Conservation (phyloP, 306 rosid genomes). For the Cucurbita ficifolia region DNA sequence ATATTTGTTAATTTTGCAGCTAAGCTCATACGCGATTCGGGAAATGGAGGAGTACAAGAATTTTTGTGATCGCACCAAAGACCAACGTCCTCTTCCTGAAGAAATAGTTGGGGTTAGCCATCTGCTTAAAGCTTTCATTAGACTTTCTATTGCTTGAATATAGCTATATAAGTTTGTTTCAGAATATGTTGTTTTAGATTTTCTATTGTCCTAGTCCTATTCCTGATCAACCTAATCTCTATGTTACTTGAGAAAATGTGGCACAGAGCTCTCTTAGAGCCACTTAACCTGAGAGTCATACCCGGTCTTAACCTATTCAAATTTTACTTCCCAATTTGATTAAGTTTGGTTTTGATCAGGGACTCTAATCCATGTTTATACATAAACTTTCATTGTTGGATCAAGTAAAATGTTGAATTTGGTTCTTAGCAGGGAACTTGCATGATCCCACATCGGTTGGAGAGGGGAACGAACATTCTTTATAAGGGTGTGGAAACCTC, state of each 20-base stretch:
- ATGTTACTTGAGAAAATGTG: not conserved
- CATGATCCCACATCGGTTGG: too few species aligned
- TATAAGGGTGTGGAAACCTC: too few species aligned
- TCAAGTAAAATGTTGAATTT: not conserved
- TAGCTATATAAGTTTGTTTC: not conserved
- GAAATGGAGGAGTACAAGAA: slow-evolving; percentile 93
- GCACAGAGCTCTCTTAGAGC: not conserved
- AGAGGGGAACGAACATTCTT: too few species aligned
- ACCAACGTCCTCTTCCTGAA: slow-evolving; percentile 88
- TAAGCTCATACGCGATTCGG: slow-evolving; percentile 78
- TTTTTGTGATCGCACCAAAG: slow-evolving; percentile 87
- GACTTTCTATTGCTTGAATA: not conserved
- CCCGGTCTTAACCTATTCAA: not conserved
- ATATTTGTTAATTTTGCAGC: slow-evolving; percentile 23
- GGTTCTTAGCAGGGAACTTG: not conserved
- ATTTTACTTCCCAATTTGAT: not conserved
- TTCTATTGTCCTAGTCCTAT: not conserved
- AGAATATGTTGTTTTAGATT: not conserved
- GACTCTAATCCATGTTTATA: not conserved
- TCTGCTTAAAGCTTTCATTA: slow-evolving; percentile 11
- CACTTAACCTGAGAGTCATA: not conserved
- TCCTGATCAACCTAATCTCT: not conserved
- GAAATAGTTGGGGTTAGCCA: slow-evolving; percentile 75
- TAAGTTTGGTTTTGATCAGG: not conserved
- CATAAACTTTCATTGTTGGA: not conserved